Percentiles rank a stretch among this genome's conserved stretches.
These are phyloP conservation scores for Fusarium nodosum DNA, from an alignment of 2,329 filamentous ascomycete species.

Conservation along the genomic window DNA sequence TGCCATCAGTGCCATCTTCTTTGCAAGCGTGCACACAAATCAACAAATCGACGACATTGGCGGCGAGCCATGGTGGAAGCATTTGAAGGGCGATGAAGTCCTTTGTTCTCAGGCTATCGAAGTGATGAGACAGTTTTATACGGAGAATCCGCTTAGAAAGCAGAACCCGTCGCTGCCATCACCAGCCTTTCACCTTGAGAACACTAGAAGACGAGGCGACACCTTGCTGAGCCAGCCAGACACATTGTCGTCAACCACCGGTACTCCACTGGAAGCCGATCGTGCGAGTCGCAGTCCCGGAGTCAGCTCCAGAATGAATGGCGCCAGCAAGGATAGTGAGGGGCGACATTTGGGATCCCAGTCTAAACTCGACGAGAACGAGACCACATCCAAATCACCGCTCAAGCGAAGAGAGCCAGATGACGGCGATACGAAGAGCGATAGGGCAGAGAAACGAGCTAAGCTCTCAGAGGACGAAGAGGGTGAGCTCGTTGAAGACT, in stretches of 20 bases:
- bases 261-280: constrained; percentile 64
- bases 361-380: constrained; percentile 51
- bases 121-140: constrained; percentile 78
- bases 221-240: constrained; percentile 58
- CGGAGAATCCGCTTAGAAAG: constrained; percentile 73
- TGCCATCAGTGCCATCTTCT: constrained; percentile 88
- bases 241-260: constrained; percentile 62
- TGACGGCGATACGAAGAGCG: constrained; percentile 52
- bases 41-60: constrained; percentile 82
- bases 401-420: constrained; percentile 61
- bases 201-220: constrained; percentile 66
- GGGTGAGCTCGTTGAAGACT: constrained; percentile 61
- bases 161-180: constrained; percentile 67
- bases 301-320: constrained; percentile 58
- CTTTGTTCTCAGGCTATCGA: constrained; percentile 81
- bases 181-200: constrained; percentile 69
- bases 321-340: constrained; percentile 55
- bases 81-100: constrained; percentile 76
- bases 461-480: constrained; percentile 64
- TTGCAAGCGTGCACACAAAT: constrained; percentile 80
- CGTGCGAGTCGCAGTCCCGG: constrained; percentile 66
- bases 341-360: constrained; percentile 54
- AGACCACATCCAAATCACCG: constrained; percentile 54
- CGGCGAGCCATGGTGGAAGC: constrained; percentile 89
- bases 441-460: constrained; percentile 60